Conservation (phyloP, 169 alveolate species). For the Besnoitia besnoiti region DNA sequence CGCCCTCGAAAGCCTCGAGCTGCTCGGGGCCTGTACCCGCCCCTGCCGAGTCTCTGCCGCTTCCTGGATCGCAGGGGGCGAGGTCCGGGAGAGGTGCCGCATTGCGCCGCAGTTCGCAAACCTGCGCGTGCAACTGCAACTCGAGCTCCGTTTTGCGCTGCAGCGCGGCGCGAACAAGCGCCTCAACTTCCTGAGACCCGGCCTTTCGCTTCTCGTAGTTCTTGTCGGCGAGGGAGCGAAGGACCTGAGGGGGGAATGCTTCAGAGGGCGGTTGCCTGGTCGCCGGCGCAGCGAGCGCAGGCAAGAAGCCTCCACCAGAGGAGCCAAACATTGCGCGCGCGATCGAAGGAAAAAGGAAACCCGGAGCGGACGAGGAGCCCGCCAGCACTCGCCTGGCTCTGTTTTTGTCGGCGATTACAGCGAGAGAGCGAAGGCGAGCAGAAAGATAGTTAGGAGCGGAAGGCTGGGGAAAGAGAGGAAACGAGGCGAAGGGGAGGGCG, state of each 20-base stretch:
- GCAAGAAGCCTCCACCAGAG: not conserved
- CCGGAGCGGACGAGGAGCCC: not conserved
- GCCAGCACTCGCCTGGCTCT: no score
- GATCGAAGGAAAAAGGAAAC: not conserved
- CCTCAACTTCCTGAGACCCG: conserved; percentile 66
- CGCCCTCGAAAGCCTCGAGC: not conserved
- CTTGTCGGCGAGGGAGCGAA: conserved; percentile 59
- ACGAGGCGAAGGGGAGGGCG: not conserved
- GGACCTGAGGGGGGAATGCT: not conserved
- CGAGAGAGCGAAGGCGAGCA: not conserved
- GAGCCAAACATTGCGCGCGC: not conserved
- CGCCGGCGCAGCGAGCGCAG: not conserved
- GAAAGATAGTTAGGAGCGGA: not conserved
- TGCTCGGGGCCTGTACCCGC: not conserved
- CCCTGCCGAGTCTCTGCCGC: no score
- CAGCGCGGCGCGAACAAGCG: not conserved
- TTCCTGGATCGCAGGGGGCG: no score
- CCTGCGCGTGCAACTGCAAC: not conserved
- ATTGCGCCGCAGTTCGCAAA: no score
- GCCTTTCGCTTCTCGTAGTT: conserved; percentile 69
- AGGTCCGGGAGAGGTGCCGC: no score
- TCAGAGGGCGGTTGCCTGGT: not conserved
- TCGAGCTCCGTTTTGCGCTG: not conserved
- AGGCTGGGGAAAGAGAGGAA: not conserved
- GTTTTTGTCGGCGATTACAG: no score